Evolutionary conservation across 2,329 filamentous ascomycete species (phyloP).

Genomic region (Rhexocercosporidium sp.): DNA sequence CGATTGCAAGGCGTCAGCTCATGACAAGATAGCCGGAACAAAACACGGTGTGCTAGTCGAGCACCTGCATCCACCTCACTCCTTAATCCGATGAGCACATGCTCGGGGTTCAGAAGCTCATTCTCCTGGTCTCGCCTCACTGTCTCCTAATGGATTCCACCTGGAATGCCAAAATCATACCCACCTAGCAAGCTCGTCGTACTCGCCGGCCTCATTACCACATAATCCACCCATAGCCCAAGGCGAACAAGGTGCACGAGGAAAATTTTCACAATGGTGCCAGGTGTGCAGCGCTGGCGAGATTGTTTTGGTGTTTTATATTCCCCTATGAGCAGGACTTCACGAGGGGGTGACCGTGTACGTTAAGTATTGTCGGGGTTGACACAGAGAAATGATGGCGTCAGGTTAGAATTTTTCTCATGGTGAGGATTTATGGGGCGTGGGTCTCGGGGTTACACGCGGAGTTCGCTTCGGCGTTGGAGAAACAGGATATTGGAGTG

Average conservation of each 20-base stretch:
- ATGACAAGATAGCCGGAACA: neutral
- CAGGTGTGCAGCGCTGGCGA: constrained; percentile 1
- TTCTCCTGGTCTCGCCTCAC: neutral
- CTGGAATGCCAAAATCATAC: neutral
- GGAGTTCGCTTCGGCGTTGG: constrained; percentile 12
- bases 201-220: constrained; percentile 11
- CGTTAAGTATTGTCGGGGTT: constrained; percentile 38
- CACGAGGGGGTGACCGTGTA: constrained; percentile 33
- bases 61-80: neutral
- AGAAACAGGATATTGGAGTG: neutral
- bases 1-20: constrained; percentile 6
- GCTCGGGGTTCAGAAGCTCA: neutral
- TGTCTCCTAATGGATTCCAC: neutral
- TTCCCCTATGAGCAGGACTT: constrained; percentile 29
- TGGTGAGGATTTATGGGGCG: constrained; percentile 11
- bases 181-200: constrained; percentile 4
- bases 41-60: neutral
- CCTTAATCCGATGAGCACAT: neutral
- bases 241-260: too few relatives aligned
- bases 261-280: neutral
- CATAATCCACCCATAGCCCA: constrained; percentile 4
- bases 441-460: constrained; percentile 1
- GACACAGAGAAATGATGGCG: constrained; percentile 32
- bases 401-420: constrained; percentile 28
- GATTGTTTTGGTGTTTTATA: neutral